A percentile compares a stretch with the other conserved stretches of the same genome.
Evolutionary conservation across 805 yeast genomes (phyloP).

Genomic region (Saturnispora bothae): DNA sequence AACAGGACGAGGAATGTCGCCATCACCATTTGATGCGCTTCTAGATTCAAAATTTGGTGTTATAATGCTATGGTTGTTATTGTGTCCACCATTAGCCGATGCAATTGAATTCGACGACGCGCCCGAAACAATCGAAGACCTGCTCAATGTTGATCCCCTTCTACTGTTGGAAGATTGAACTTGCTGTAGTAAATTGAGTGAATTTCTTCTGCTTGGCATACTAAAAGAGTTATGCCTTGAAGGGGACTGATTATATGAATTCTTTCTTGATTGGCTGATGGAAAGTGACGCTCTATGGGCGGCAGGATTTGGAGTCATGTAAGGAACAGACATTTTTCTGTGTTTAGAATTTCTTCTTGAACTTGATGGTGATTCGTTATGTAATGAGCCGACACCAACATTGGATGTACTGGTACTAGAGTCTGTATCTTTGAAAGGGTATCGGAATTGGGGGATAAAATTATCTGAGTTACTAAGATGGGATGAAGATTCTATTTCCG

Average conservation of each 20-base stretch:
- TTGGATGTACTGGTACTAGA: conserved; percentile 1
- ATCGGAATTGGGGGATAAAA: conserved; percentile 47
- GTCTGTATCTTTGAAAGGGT: conserved; percentile 53
- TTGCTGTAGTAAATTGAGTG: conserved; percentile 7
- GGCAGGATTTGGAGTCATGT: conserved; percentile 6
- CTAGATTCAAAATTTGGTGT: no score
- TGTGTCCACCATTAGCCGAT: background rate
- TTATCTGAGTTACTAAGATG: background rate
- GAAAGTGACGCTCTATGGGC: conserved; percentile 10
- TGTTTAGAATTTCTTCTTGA: conserved; percentile 18
- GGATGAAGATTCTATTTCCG: background rate
- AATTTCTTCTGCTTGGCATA: conserved; percentile 14
- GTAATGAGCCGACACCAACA: conserved; percentile 7
- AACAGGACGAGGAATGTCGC: no score
- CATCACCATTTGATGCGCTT: no score
- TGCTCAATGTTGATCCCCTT: conserved; percentile 15
- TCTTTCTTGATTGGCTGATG: conserved; percentile 16
- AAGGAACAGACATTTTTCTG: conserved; percentile 1
- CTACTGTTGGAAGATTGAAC: conserved; percentile 12
- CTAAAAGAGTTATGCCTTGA: conserved; percentile 10
- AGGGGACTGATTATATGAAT: conserved; percentile 12
- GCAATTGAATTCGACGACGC: conserved; percentile 1
- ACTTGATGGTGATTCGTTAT: conserved; percentile 14
- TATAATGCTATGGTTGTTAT: background rate
- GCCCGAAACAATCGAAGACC: conserved; percentile 6